A percentile compares a stretch with the other conserved stretches of the same genome.
phyloP scores from a whole-genome alignment of 1,284 basidiomycete genomes.

The Psilocybe mexicana region DNA sequence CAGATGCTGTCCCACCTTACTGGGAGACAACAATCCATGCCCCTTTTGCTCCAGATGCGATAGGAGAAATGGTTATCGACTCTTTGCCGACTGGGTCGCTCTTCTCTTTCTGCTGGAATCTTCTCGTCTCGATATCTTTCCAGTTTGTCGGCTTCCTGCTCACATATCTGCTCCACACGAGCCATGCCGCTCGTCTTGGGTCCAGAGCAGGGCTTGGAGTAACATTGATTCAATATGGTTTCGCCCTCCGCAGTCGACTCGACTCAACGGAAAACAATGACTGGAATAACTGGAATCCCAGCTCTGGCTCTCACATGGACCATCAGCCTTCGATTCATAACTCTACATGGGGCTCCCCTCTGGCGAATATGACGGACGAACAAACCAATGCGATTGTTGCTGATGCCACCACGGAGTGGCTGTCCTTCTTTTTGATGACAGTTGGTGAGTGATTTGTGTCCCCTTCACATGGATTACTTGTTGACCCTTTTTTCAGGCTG shows the following conservation, averaged over 20 bases:
- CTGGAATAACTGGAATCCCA: constrained; percentile 32
- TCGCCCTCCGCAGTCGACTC: constrained; percentile 66
- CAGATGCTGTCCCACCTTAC: constrained; percentile 95
- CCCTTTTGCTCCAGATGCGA: constrained; percentile 56
- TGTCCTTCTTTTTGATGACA: constrained; percentile 93
- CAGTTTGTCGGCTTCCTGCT: constrained; percentile 97
- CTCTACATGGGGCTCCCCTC: constrained; percentile 26
- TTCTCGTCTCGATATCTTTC: constrained; percentile 94
- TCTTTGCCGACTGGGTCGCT: constrained; percentile 75
- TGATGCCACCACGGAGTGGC: constrained; percentile 79
- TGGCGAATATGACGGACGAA: constrained; percentile 35
- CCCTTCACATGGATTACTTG: background rate
- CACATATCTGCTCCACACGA: constrained; percentile 92
- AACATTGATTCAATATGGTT: constrained; percentile 94
- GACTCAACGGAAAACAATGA: constrained; percentile 30
- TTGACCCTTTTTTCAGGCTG: constrained; percentile 53
- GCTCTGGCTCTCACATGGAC: constrained; percentile 44
- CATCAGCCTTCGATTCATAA: constrained; percentile 23
- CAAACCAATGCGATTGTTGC: constrained; percentile 42
- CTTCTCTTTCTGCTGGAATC: constrained; percentile 91
- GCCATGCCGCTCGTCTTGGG: constrained; percentile 94
- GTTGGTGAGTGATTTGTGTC: constrained; percentile 52
- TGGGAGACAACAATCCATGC: constrained; percentile 97
- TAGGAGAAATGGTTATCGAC: constrained; percentile 77
- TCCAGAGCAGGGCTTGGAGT: constrained; percentile 93